phyloP scores from a whole-genome alignment of 768 basidiomycete genomes.

The Pleurotus djamor region DNA sequence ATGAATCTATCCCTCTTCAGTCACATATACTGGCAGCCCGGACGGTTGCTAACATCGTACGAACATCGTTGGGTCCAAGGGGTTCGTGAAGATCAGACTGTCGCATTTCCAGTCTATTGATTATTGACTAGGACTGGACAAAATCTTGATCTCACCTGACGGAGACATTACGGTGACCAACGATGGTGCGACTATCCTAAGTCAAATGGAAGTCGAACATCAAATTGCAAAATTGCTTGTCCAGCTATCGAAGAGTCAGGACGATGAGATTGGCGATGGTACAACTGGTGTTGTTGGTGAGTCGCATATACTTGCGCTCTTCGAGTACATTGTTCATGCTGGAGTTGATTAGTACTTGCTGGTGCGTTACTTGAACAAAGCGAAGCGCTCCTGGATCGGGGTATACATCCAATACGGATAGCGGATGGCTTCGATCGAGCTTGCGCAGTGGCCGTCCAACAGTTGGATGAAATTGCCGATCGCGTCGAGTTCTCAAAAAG shows the following conservation, averaged over 20 bases:
- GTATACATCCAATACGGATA: slow-evolving; percentile 98
- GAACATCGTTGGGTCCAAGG: slow-evolving; percentile 93
- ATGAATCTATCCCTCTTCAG: slow-evolving; percentile 31
- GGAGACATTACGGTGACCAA: slow-evolving; percentile 99
- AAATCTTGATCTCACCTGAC: slow-evolving; percentile 93
- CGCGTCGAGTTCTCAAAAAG: slow-evolving; percentile 79
- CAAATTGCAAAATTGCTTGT: slow-evolving; percentile 98
- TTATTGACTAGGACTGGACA: slow-evolving; percentile 72
- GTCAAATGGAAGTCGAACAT: slow-evolving; percentile 99
- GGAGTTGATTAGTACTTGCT: slow-evolving; percentile 73
- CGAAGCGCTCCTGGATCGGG: slow-evolving; percentile 95
- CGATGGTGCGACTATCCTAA: slow-evolving; percentile 96
- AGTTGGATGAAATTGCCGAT: slow-evolving; percentile 91
- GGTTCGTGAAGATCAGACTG: slow-evolving; percentile 42
- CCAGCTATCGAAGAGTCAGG: slow-evolving; percentile 95
- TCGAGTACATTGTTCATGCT: slow-evolving; percentile 4
- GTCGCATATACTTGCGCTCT: slow-evolving; percentile 25
- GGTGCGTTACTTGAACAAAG: slow-evolving; percentile 95
- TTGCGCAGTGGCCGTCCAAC: slow-evolving; percentile 84
- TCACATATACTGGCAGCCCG: slow-evolving; percentile 95
- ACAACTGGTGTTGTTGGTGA: slow-evolving; percentile 98
- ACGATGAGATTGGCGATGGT: slow-evolving; percentile 99
- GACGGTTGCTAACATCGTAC: slow-evolving; percentile 91
- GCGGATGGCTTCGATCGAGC: slow-evolving; percentile 98
- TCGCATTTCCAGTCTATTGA: slow-evolving; percentile 3